These are phyloP conservation scores for Leptosphaerulina australis DNA, from an alignment of 2,329 filamentous ascomycete species.

Conservation along the genomic window DNA sequence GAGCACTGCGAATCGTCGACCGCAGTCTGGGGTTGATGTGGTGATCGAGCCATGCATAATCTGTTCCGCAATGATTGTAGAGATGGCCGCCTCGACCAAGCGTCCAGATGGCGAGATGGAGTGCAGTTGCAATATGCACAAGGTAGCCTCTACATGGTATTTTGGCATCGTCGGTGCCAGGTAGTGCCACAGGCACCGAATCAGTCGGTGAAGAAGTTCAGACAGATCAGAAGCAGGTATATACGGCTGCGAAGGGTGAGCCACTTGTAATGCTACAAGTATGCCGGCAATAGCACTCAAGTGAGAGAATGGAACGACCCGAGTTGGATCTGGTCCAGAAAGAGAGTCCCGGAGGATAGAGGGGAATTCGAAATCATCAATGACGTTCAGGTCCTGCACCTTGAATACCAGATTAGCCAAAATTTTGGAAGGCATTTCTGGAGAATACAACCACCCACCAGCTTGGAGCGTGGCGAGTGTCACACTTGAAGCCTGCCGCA, in stretches of 20 bases:
- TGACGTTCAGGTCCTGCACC: conserved; percentile 29
- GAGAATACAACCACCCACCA: conserved; percentile 13
- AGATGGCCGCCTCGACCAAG: conserved; percentile 79
- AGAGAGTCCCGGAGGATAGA: conserved; percentile 33
- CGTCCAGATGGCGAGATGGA: conserved; percentile 70
- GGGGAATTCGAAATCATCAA: conserved; percentile 37
- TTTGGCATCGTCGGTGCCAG: conserved; percentile 84
- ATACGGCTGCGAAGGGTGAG: conserved; percentile 32
- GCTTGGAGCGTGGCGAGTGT: conserved; percentile 33
- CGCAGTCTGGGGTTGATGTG: conserved; percentile 56
- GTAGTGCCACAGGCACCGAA: conserved; percentile 77
- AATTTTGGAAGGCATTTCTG: conserved; percentile 42
- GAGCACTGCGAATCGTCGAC: conserved; percentile 73
- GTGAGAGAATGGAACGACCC: conserved; percentile 33
- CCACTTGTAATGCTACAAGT: conserved; percentile 42
- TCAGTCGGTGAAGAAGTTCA: conserved; percentile 69
- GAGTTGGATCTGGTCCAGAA: conserved; percentile 1
- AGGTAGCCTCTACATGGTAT: conserved; percentile 91
- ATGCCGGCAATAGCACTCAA: conserved; percentile 42
- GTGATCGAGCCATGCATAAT: conserved; percentile 2
- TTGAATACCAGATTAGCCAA: conserved; percentile 45
- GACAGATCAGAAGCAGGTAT: conserved; percentile 57
- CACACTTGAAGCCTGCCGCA: conserved; percentile 40
- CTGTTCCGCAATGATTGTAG: conserved; percentile 63
- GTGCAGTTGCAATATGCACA: conserved; percentile 85